Conservation (phyloP, 2,329 filamentous ascomycete genomes). For the Aaosphaeria arxii region DNA sequence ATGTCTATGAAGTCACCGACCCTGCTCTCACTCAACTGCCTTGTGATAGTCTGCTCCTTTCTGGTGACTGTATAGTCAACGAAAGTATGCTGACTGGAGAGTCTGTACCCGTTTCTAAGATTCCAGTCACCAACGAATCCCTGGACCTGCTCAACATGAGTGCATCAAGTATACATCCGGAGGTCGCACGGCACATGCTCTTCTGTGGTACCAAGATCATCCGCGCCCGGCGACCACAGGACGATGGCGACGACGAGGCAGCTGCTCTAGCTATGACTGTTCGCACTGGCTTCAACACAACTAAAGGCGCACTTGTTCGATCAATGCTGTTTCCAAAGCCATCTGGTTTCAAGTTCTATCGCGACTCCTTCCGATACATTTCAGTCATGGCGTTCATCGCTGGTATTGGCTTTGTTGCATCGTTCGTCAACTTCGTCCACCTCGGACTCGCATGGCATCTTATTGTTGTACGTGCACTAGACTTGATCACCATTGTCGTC, state of each 20-base stretch:
- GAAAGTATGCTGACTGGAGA: conserved; percentile 98
- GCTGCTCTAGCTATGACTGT: conserved; percentile 90
- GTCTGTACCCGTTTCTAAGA: conserved; percentile 94
- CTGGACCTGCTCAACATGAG: conserved; percentile 73
- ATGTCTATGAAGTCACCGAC: conserved; percentile 96
- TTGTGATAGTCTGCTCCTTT: conserved; percentile 85
- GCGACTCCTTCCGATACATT: conserved; percentile 96
- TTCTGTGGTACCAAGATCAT: conserved; percentile 97
- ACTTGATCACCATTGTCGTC: conserved; percentile 96
- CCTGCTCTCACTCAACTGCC: conserved; percentile 84
- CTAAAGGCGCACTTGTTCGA: conserved; percentile 89
- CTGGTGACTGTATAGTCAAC: conserved; percentile 96
- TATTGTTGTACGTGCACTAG: conserved; percentile 86
- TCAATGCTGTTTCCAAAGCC: conserved; percentile 99
- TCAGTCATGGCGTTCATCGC: conserved; percentile 92
- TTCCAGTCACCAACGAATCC: conserved; percentile 76
- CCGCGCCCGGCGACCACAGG: conserved; percentile 81
- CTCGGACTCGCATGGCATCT: conserved; percentile 82
- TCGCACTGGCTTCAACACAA: conserved; percentile 94
- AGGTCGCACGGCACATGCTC: conserved; percentile 83
- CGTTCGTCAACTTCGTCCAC: conserved; percentile 88
- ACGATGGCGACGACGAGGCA: conserved; percentile 83
- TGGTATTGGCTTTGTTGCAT: conserved; percentile 80
- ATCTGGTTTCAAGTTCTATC: conserved; percentile 97
- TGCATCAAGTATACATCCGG: conserved; percentile 77